A percentile compares a stretch with the other conserved stretches of the same genome.
Evolutionary conservation across 1,284 basidiomycete genomes (phyloP).

Genomic region (Marasmius fiardii): DNA sequence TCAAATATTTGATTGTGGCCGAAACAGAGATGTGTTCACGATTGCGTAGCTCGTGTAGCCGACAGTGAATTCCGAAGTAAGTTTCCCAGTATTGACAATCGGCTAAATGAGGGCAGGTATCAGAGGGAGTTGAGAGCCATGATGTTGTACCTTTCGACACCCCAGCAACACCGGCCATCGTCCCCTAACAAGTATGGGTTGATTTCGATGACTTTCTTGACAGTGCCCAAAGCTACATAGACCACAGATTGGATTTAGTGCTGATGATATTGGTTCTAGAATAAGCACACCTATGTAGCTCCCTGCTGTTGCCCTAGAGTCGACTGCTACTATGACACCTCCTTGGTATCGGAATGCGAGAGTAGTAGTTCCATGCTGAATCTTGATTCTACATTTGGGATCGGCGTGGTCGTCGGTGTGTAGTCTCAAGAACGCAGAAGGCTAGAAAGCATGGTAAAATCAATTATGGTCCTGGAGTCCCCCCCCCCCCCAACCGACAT

Average conservation of each 20-base stretch:
- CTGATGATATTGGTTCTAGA: background rate
- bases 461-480: conserved; percentile 2
- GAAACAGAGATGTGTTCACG: conserved; percentile 98
- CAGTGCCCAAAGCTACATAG: conserved; percentile 80
- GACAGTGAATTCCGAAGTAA: conserved; percentile 97
- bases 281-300: conserved; percentile 87
- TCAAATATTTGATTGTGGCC: conserved; percentile 96
- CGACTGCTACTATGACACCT: conserved; percentile 97
- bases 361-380: conserved; percentile 98
- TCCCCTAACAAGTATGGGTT: conserved; percentile 97
- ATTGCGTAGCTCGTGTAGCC: conserved; percentile 95
- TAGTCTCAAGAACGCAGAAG: conserved; percentile 82
- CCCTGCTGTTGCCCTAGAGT: conserved; percentile 96
- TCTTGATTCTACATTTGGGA: conserved; percentile 94
- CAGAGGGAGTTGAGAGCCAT: background rate
- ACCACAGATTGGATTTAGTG: conserved; percentile 7
- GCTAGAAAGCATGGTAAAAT: conserved; percentile 48
- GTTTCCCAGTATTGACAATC: conserved; percentile 98
- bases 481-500: too few relatives aligned
- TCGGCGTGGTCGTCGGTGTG: conserved; percentile 95
- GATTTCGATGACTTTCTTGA: conserved; percentile 99
- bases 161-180: conserved; percentile 99
- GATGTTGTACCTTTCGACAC: conserved; percentile 22
- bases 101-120: conserved; percentile 42
- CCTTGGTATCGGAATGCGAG: conserved; percentile 96